phyloP scores from a whole-genome alignment of 257 asterid species.

The Primulina huaijiensis region DNA sequence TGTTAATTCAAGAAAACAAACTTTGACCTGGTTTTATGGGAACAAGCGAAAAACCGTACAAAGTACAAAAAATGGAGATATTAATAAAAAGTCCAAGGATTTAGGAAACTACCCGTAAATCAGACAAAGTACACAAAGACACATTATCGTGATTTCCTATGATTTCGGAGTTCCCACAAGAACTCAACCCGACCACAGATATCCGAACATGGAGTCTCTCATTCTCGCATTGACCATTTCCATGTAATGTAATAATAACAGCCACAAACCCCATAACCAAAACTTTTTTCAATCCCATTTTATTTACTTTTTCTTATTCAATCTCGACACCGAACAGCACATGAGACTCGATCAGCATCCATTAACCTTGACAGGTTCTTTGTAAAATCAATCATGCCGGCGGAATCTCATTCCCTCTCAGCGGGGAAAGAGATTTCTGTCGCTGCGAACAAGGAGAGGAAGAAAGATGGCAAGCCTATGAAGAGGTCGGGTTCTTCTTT shows the following conservation, averaged over 20 bases:
- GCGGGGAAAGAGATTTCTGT: slow-evolving; percentile 45
- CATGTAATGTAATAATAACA: neutral
- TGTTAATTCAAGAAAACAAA: no score
- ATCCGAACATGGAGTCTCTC: neutral
- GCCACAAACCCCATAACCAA: neutral
- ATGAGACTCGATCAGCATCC: neutral
- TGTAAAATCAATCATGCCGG: slow-evolving; percentile 23
- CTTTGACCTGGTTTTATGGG: neutral
- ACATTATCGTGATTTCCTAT: slow-evolving; percentile 19
- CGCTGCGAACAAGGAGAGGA: slow-evolving; percentile 28
- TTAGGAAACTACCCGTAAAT: neutral
- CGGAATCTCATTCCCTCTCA: slow-evolving; percentile 42
- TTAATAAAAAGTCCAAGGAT: neutral
- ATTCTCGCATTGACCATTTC: neutral
- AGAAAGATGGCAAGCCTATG: slow-evolving; percentile 13
- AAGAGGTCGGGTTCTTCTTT: slow-evolving; percentile 29
- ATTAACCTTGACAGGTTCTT: neutral
- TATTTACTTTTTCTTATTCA: neutral
- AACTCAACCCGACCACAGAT: neutral
- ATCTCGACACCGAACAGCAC: neutral
- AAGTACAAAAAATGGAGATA: no score
- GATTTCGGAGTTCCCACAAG: slow-evolving; percentile 21
- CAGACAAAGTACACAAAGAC: neutral
- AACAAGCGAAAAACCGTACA: neutral
- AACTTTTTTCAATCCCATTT: neutral